Base-by-base conservation (phyloP, 176 grass and related monocot species). In the Phoenix dactylifera region DNA sequence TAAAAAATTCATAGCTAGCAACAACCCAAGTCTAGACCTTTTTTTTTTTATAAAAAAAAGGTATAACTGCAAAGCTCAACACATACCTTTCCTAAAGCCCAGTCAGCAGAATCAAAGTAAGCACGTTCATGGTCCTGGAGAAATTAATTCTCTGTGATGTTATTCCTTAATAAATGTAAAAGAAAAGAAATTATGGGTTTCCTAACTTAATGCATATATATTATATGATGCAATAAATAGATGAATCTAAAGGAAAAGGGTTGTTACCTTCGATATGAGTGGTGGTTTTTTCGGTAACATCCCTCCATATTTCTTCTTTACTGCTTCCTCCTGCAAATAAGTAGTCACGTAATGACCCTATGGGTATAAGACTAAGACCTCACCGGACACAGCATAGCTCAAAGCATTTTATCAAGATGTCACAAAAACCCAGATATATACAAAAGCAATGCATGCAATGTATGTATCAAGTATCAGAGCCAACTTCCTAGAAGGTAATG, bases 91-190 rank as follows among this genome's bases (percentile, higher is more conserved):
- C 92, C 87, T 66, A 97, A 60, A 75, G 92, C 92, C 87, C 92
- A 97, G 73, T 97, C 92, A 82, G 87, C 81, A 63, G 92, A 97
- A 82, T 97, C 87, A 82, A 97, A 97, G 73, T 67, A 91, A 30
- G 92, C 92, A n/a, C 81, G 73, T 49, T 97, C 87, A 75, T 91
- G 92, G 51, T 97, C 92, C 92, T 97, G 73, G 18, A 54, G 32
- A 68, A 75, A 29, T 60, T 73, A 71, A 63, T 76, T 53, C 17
- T 35, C 24, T 44, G 35, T 44, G 35, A 44, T 44, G 35, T 44
- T 44, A 44, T 44, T 44, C 9, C 35, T 14, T 9, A 44, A 12
- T 44, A 44, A 32, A 44, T 44, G 35, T 44, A 44, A 39, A 39
- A 12, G 7, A 39, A 39, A 39, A 39, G 35, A 9, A 39, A 39